Evolutionary conservation across 108 stramenopile genomes (phyloP), one percentile per base, ranked within the genome.

Genomic region (Epithemia pelagica): DNA sequence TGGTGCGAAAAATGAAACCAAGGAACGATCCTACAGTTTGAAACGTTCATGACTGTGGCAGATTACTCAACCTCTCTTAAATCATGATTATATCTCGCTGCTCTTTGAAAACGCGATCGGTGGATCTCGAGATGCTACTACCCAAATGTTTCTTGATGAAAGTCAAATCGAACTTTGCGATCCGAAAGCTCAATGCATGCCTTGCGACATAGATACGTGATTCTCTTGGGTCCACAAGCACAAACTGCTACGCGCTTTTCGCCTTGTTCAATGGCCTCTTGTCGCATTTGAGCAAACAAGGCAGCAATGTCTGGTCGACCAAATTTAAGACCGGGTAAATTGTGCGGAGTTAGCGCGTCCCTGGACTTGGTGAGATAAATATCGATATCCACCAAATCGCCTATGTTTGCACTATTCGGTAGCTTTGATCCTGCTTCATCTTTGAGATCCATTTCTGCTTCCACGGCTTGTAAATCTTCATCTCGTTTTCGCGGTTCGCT

Each of bases 241-340:
- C 69, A 71, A 30, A 82, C 80, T 46, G 77, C 80, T 8, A 82
- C 73, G 30, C 77, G 59, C 8, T 67, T 58, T 25, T 72, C 74
- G 22, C 66, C 70, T 2, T 30, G 32, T 25, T 24, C 67, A 10
- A 70, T 58, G 1, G 81, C 81, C 27, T 69, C 51, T 22, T 67
- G 2, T 46, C 68, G 67, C 71, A 76, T 71, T 21, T 78, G 54
- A 3, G 23, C 29, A 59, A 78, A 66, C 57, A 78, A 72, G 1
- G 30, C 30, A 7, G 60, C 30, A 19, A 82, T 18, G 61, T 82
- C 71, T 10, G 81, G 78, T 18, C 78, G 74, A 26, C 78, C 78
- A 2, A 30, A 10, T 46, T 46, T 46, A 5, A 46, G 37, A 5
- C 37, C 37, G 15, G 37, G 37, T 18, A 46, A 10, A 46, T 26